These are phyloP conservation scores for Xenoacremonium recifei DNA, from an alignment of 2,329 filamentous ascomycete genomes.

Conservation along the genomic window DNA sequence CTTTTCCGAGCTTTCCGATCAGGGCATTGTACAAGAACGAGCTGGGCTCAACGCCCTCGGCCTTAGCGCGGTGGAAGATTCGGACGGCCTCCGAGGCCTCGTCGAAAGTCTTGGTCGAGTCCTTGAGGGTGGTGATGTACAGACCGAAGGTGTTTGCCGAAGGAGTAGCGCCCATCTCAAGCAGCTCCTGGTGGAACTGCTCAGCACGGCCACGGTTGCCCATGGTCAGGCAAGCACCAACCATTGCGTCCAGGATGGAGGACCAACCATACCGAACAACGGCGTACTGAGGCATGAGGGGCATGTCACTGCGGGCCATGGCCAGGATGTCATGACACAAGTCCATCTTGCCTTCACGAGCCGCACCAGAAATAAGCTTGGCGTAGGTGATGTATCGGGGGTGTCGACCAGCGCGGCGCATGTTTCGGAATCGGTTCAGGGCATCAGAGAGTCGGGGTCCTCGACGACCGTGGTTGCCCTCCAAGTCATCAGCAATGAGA, in stretches of 20 bases:
- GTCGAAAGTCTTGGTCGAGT: slow-evolving; percentile 95
- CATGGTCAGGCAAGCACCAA: slow-evolving; percentile 82
- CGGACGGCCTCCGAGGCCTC: slow-evolving; percentile 96
- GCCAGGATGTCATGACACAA: slow-evolving; percentile 82
- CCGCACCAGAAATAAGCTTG: slow-evolving; percentile 88
- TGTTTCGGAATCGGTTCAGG: slow-evolving; percentile 82
- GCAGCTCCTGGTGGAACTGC: slow-evolving; percentile 86
- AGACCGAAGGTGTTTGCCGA: slow-evolving; percentile 97
- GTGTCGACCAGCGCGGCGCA: slow-evolving; percentile 86
- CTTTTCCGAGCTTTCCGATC: slow-evolving; percentile 97
- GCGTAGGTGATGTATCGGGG: slow-evolving; percentile 96
- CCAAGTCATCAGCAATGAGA: slow-evolving; percentile 84
- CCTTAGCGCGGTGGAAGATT: slow-evolving; percentile 92
- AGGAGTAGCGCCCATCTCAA: slow-evolving; percentile 85
- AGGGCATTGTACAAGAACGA: slow-evolving; percentile 98
- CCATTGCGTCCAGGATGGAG: slow-evolving; percentile 93
- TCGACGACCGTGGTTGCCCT: slow-evolving; percentile 72
- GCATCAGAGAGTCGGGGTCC: slow-evolving; percentile 77
- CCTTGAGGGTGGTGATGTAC: slow-evolving; percentile 98
- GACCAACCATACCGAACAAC: slow-evolving; percentile 95
- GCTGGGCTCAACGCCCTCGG: slow-evolving; percentile 91
- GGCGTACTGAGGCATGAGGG: slow-evolving; percentile 77
- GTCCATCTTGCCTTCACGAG: slow-evolving; percentile 78
- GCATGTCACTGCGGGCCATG: slow-evolving; percentile 88
- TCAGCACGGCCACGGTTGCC: slow-evolving; percentile 79